Conservation (phyloP, 495 filamentous ascomycete species). For the Neurospora sp. region DNA sequence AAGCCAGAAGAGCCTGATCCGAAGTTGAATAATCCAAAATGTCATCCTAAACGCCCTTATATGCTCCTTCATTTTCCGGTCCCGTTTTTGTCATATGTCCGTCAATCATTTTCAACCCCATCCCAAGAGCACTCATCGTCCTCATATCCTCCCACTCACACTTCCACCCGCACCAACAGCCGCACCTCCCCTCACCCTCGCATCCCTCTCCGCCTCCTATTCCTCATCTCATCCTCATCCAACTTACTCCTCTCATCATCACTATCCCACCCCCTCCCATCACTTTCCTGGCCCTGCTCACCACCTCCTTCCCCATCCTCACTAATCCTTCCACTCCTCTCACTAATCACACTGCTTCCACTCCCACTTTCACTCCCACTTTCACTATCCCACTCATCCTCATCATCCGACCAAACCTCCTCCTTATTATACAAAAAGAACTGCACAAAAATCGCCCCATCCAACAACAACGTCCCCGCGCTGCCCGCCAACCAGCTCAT, state of each 20-base stretch:
- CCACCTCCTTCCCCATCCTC: constrained; percentile 22
- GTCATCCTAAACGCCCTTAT: background rate
- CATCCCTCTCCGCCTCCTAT: constrained; percentile 23
- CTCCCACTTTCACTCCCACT: constrained; percentile 7
- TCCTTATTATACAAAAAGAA: constrained; percentile 69
- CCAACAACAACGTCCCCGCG: constrained; percentile 73
- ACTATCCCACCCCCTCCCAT: constrained; percentile 7
- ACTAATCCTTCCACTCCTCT: constrained; percentile 14
- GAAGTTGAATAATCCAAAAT: background rate
- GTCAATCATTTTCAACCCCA: background rate
- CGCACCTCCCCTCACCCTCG: background rate
- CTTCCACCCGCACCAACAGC: background rate
- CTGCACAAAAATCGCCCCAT: constrained; percentile 79
- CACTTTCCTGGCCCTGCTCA: constrained; percentile 3
- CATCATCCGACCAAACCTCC: constrained; percentile 3
- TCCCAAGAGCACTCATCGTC: background rate
- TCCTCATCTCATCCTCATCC: constrained; percentile 19
- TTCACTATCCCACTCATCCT: constrained; percentile 11
- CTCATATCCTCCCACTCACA: background rate
- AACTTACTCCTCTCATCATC: background rate
- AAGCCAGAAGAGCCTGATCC: background rate
- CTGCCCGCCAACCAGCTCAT: constrained; percentile 82
- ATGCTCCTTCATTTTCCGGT: background rate
- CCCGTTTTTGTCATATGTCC: background rate
- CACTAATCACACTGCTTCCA: constrained; percentile 8